A percentile compares a stretch with the other conserved stretches of the same genome.
These are phyloP conservation scores for Kodamaea jinghongensis DNA, from an alignment of 805 yeast species.

Conservation along the genomic window DNA sequence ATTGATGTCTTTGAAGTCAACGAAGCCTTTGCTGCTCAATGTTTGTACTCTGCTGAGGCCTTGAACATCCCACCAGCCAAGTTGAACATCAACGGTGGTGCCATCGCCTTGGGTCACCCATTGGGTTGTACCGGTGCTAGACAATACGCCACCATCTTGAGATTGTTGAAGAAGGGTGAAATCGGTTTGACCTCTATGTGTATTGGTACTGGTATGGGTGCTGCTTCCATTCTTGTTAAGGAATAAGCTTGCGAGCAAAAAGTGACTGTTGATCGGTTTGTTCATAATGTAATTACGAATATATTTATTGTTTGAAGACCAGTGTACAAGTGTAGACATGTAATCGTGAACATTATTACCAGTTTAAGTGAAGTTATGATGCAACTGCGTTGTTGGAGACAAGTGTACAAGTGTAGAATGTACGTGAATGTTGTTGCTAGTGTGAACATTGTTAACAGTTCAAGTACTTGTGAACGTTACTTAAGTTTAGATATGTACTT, in stretches of 20 bases:
- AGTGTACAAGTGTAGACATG: too few species aligned
- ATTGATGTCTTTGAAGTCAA: constrained; percentile 81
- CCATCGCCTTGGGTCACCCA: constrained; percentile 95
- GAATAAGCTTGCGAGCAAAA: constrained; percentile 46
- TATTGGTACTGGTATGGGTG: constrained; percentile 98
- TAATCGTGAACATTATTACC: too few species aligned
- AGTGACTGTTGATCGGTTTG: neutral
- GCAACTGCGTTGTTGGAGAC: too few species aligned
- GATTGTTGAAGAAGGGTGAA: constrained; percentile 76
- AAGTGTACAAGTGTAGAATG: too few species aligned
- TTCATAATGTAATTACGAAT: neutral
- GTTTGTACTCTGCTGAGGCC: constrained; percentile 67
- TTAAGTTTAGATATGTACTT: too few species aligned
- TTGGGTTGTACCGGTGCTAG: constrained; percentile 69
- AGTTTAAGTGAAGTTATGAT: too few species aligned
- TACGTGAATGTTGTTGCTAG: too few species aligned
- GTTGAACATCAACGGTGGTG: constrained; percentile 92
- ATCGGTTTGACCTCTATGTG: constrained; percentile 95
- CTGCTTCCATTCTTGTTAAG: constrained; percentile 80
- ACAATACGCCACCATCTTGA: constrained; percentile 83
- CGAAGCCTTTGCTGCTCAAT: constrained; percentile 97
- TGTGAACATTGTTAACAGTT: too few species aligned
- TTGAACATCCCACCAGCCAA: constrained; percentile 60
- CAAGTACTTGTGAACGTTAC: too few species aligned
- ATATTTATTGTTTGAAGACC: constrained; percentile 1